Percentiles rank a stretch among this genome's conserved stretches.
Conservation (phyloP, 116 monocot genomes). For the Papilionanthe hybrid region DNA sequence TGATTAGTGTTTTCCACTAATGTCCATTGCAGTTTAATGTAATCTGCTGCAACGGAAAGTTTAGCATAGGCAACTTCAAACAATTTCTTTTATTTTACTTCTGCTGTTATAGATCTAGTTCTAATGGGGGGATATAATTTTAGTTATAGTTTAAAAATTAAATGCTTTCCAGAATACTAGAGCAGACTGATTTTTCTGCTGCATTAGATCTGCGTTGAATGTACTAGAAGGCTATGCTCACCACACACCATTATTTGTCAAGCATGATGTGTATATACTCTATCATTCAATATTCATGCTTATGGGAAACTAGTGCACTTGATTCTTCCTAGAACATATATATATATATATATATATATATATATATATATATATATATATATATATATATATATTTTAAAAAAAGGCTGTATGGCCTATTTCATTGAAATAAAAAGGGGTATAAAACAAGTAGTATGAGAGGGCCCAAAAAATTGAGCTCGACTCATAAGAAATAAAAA, state of each 20-base stretch:
- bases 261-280: background rate
- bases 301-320: background rate
- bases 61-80: no score
- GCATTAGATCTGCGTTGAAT: background rate
- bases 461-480: no score
- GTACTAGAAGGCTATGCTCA: background rate
- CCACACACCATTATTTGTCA: background rate
- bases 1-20: no score
- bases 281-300: background rate
- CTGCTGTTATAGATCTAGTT: background rate
- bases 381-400: no score
- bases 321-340: background rate
- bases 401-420: no score
- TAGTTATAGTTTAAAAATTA: background rate
- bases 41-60: no score
- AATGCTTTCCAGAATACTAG: background rate
- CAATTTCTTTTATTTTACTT: background rate
- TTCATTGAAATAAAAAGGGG: no score
- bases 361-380: no score
- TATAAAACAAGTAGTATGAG: no score
- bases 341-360: no score
- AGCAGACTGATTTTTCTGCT: background rate
- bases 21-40: no score
- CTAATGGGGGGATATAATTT: background rate
- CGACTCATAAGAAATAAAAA: no score